phyloP scores from a whole-genome alignment of 2,329 filamentous ascomycete species.

The Hymenoscyphus scutula region DNA sequence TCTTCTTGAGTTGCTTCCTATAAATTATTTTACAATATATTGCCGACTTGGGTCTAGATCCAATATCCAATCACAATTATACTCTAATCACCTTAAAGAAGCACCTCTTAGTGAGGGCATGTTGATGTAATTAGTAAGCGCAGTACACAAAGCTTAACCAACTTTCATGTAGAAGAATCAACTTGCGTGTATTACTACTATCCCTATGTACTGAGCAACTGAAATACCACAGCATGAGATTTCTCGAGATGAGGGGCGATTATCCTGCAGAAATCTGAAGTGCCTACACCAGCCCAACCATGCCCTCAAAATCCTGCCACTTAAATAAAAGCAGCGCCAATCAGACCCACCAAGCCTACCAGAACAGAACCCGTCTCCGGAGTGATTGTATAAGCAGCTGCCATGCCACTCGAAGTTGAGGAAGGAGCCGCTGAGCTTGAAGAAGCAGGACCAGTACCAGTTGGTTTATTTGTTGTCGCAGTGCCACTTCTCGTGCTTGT shows the following conservation, averaged over 20 bases:
- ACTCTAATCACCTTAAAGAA: too few relatives aligned
- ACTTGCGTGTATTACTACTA: too few relatives aligned
- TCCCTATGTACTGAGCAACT: background rate
- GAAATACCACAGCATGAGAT: background rate
- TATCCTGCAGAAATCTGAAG: background rate
- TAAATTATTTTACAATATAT: too few relatives aligned
- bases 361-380: background rate
- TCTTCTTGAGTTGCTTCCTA: too few relatives aligned
- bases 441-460: background rate
- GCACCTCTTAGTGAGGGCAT: too few relatives aligned
- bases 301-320: background rate
- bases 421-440: background rate
- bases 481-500: background rate
- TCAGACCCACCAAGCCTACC: background rate
- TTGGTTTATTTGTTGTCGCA: background rate
- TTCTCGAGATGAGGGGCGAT: background rate
- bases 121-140: too few relatives aligned
- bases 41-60: too few relatives aligned
- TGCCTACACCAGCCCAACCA: background rate
- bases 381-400: background rate
- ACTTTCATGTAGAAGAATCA: too few relatives aligned
- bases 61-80: too few relatives aligned
- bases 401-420: background rate
- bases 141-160: too few relatives aligned
- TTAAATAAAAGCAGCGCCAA: background rate